Conservation (phyloP, 2,329 filamentous ascomycete species). For the Colletotrichum sp. region DNA sequence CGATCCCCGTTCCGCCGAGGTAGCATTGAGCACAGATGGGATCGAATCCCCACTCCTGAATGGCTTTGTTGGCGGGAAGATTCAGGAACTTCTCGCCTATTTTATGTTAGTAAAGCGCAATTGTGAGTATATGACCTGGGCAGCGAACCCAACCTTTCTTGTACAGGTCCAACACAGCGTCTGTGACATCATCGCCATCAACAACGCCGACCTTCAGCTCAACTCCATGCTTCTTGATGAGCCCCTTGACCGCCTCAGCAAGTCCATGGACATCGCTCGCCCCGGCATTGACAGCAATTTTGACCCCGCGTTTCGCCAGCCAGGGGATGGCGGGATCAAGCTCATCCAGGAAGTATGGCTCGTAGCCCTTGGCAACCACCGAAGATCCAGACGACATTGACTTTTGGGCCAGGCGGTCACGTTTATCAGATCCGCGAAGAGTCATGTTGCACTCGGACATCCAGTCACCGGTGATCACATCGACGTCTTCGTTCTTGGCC, state of each 20-base stretch:
- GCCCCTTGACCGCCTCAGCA: constrained; percentile 23
- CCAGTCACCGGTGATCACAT: constrained; percentile 36
- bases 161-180: constrained; percentile 27
- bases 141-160: constrained; percentile 1
- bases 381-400: constrained; percentile 30
- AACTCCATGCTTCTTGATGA: constrained; percentile 30
- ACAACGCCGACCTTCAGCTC: constrained; percentile 37
- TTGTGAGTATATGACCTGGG: background rate
- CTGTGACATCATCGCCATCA: constrained; percentile 37
- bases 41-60: constrained; percentile 31
- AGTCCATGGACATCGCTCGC: constrained; percentile 32
- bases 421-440: constrained; percentile 31
- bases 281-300: constrained; percentile 40
- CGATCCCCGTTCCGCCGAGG: constrained; percentile 53
- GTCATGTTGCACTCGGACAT: constrained; percentile 35
- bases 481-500: constrained; percentile 29
- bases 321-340: constrained; percentile 33
- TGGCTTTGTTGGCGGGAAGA: constrained; percentile 23
- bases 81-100: background rate
- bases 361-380: constrained; percentile 38
- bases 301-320: constrained; percentile 32
- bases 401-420: constrained; percentile 25
- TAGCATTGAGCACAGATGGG: constrained; percentile 43
- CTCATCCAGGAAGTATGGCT: constrained; percentile 41
- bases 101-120: background rate